Percentiles rank a stretch among this genome's conserved stretches.
Evolutionary conservation across 345 rosid genomes (phyloP).

Genomic region (Eucalyptus caleyi): DNA sequence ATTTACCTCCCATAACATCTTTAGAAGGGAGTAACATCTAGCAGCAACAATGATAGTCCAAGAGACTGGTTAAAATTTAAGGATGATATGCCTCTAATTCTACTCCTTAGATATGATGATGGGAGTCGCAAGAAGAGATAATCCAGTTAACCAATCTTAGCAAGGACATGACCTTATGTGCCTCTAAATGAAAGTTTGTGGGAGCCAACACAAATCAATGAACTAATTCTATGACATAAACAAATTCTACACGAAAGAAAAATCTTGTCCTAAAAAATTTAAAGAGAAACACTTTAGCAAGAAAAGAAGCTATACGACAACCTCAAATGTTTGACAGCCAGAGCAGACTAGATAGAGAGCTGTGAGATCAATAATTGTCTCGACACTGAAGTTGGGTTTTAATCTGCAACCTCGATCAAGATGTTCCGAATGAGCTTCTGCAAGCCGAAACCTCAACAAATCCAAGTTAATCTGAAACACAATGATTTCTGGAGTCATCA

Average conservation of each 20-base stretch:
- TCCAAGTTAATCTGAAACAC: constrained; percentile 43
- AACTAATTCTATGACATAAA: not conserved
- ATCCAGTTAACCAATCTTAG: not conserved
- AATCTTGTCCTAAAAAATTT: not conserved
- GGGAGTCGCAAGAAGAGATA: not conserved
- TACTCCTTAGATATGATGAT: not conserved
- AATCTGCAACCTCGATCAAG: constrained; percentile 59
- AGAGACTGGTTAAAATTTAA: not conserved
- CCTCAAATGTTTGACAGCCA: constrained; percentile 53
- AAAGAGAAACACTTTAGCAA: not conserved
- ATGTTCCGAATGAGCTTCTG: constrained; percentile 57
- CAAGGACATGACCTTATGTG: not conserved
- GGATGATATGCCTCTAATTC: not conserved
- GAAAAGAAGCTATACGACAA: constrained; percentile 27
- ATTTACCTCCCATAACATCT: not conserved
- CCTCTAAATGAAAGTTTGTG: not conserved
- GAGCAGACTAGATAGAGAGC: constrained; percentile 68
- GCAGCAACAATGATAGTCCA: not conserved
- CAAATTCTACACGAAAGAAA: not conserved
- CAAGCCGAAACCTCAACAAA: constrained; percentile 37
- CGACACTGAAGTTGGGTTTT: constrained; percentile 47
- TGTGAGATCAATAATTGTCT: constrained; percentile 43
- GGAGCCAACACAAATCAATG: not conserved
- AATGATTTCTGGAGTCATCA: not conserved
- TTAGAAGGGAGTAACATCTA: not conserved